phyloP scores from a whole-genome alignment of 495 filamentous ascomycete species.

The Xeromyces bisporus region DNA sequence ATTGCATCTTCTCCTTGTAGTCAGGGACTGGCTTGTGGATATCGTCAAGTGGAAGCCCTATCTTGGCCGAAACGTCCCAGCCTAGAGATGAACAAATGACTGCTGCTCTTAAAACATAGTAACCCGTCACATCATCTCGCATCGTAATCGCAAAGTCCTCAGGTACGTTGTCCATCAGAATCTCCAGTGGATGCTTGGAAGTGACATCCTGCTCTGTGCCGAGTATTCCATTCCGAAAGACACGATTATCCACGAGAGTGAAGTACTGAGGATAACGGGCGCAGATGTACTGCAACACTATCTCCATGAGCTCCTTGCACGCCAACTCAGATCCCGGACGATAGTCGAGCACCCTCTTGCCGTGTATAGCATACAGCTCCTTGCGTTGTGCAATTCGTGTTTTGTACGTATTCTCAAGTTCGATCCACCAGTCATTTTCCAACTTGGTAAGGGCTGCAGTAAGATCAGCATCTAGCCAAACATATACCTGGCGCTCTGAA shows the following conservation, averaged over 20 bases:
- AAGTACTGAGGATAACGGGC: constrained; percentile 72
- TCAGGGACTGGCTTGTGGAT: constrained; percentile 72
- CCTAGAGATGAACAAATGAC: constrained; percentile 66
- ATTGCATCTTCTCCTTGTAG: constrained; percentile 81
- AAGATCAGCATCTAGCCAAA: too few species aligned
- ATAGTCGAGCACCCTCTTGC: constrained; percentile 44
- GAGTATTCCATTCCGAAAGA: constrained; percentile 59
- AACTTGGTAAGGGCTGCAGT: constrained; percentile 56
- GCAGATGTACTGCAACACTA: constrained; percentile 63
- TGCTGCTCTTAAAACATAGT: constrained; percentile 64
- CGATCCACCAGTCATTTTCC: constrained; percentile 82
- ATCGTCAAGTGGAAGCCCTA: constrained; percentile 52
- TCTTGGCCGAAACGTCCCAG: constrained; percentile 64
- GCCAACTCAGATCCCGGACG: constrained; percentile 68
- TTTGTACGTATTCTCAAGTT: constrained; percentile 65
- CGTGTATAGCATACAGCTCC: constrained; percentile 46
- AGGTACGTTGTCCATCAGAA: constrained; percentile 67
- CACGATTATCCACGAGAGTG: constrained; percentile 38
- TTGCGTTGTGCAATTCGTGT: constrained; percentile 55
- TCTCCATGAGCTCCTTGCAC: constrained; percentile 85
- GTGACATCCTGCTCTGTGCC: constrained; percentile 43
- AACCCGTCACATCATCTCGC: constrained; percentile 51
- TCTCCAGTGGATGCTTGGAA: constrained; percentile 48
- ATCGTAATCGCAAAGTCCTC: constrained; percentile 79
- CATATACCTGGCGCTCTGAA: background rate